phyloP scores from a whole-genome alignment of 306 rosid species.

The Cercis canadensis region DNA sequence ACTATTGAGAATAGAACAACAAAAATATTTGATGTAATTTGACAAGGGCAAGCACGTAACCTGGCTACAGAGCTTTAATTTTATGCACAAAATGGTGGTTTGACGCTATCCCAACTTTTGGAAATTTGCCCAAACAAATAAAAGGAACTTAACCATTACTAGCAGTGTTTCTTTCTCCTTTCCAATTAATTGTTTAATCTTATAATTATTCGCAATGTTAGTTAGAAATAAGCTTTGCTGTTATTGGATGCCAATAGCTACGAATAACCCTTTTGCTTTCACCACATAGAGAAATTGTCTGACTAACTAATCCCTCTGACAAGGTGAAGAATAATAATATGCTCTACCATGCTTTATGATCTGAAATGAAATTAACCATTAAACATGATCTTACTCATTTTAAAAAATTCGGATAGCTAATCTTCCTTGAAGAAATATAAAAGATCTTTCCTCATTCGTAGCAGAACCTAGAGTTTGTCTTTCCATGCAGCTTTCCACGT shows the following conservation, averaged over 20 bases:
- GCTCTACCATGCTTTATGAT: slow-evolving; percentile 20
- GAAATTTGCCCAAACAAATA: slow-evolving; percentile 18
- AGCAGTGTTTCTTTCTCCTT: slow-evolving; percentile 17
- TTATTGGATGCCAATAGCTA: slow-evolving; percentile 25
- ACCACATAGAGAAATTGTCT: slow-evolving; percentile 23
- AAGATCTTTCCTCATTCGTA: too few species aligned
- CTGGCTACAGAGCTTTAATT: slow-evolving; percentile 20
- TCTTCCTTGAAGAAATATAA: background rate
- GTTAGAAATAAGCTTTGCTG: background rate
- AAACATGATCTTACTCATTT: slow-evolving; percentile 27
- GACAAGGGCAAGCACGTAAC: slow-evolving; percentile 17
- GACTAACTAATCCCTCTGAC: slow-evolving; percentile 35
- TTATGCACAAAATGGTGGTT: too few species aligned
- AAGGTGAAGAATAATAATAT: slow-evolving; percentile 39
- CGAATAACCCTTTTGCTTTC: slow-evolving; percentile 35
- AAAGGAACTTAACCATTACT: slow-evolving; percentile 32
- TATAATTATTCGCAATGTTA: too few species aligned
- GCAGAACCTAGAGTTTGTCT: too few species aligned
- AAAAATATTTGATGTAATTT: slow-evolving; percentile 29
- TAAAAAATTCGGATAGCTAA: slow-evolving; percentile 6
- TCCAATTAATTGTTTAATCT: too few species aligned
- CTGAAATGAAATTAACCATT: slow-evolving; percentile 33
- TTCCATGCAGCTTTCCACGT: too few species aligned
- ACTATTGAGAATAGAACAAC: too few species aligned
- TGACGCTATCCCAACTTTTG: slow-evolving; percentile 34